Evolutionary conservation across 129 eudicot species (phyloP).

Genomic region (Tanacetum coccineum): DNA sequence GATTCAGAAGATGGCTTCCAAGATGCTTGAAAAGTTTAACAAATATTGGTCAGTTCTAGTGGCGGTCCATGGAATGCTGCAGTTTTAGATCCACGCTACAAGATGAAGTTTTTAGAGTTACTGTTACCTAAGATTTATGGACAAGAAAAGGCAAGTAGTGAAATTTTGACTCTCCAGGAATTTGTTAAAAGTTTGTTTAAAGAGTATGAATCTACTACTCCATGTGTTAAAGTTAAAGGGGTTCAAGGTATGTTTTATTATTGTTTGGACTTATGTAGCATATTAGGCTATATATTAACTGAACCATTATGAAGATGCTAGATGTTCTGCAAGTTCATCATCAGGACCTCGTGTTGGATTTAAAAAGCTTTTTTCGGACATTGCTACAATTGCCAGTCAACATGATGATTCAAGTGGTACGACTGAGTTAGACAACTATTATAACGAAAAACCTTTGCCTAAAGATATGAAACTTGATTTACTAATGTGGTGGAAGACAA

Average conservation of each 20-base stretch:
- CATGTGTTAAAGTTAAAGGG: background rate
- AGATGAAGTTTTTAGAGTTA: slow-evolving; percentile 3
- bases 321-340: background rate
- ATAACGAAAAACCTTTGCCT: background rate
- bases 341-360: background rate
- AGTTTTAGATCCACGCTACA: background rate
- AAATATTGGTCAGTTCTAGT: background rate
- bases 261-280: background rate
- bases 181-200: background rate
- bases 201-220: background rate
- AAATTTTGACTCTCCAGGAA: background rate
- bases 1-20: no score
- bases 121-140: background rate
- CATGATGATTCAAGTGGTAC: background rate
- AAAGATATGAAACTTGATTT: slow-evolving; percentile 6
- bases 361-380: background rate
- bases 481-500: slow-evolving; percentile 12
- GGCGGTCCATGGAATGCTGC: background rate
- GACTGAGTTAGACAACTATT: background rate
- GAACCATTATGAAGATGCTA: slow-evolving; percentile 2
- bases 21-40: no score
- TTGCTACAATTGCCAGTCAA: background rate
- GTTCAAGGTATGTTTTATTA: background rate
- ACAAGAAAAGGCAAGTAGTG: background rate
- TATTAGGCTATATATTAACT: background rate